A percentile compares a stretch with the other conserved stretches of the same genome.
These are phyloP conservation scores for Yamadazyma tumulicola DNA, from an alignment of 805 yeast genomes.

Conservation along the genomic window DNA sequence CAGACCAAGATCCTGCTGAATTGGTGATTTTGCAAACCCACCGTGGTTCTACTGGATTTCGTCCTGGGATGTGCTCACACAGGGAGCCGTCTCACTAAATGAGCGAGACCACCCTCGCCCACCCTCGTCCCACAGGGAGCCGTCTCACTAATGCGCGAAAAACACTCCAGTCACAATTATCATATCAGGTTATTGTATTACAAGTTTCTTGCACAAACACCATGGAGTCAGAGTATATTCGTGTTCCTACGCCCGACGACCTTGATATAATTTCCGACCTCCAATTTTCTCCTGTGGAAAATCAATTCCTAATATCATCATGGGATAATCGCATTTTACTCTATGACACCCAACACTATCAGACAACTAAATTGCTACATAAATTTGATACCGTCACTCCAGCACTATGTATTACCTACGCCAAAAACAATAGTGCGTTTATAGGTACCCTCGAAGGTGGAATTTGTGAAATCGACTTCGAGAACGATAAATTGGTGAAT, in stretches of 20 bases:
- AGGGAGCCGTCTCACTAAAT: no score
- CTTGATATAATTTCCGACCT: constrained; percentile 44
- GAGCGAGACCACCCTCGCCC: no score
- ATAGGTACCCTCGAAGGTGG: constrained; percentile 55
- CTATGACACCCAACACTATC: constrained; percentile 26
- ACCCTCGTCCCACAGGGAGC: no score
- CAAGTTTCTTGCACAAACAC: no score
- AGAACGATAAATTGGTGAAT: constrained; percentile 23
- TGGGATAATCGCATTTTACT: constrained; percentile 56
- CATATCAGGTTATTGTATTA: no score
- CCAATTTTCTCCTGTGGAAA: constrained; percentile 30
- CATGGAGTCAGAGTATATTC: no score
- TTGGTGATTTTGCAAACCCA: constrained; percentile 13
- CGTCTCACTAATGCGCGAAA: no score
- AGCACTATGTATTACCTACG: constrained; percentile 25
- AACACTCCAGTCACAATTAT: no score
- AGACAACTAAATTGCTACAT: not conserved
- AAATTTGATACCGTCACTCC: constrained; percentile 16
- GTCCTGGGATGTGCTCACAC: no score
- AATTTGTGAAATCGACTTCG: constrained; percentile 50
- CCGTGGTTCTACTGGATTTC: no score
- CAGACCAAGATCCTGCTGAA: constrained; percentile 46
- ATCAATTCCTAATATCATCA: constrained; percentile 47
- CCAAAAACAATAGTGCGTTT: constrained; percentile 28
- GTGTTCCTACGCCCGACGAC: constrained; percentile 21